These are phyloP conservation scores for Bipolaris sorokiniana DNA, from an alignment of 2,329 filamentous ascomycete species.

Conservation along the genomic window DNA sequence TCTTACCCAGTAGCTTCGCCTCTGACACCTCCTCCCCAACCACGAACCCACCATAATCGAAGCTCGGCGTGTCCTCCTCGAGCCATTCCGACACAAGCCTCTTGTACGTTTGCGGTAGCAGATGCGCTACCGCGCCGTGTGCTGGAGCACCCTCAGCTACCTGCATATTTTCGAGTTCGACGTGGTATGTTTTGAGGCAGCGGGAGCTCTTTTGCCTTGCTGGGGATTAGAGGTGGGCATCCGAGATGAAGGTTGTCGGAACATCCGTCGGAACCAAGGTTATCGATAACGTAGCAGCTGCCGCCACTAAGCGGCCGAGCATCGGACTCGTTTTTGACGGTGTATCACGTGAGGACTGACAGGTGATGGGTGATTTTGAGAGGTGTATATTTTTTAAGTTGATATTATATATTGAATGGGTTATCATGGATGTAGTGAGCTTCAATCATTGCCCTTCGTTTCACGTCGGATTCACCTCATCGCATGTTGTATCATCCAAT, in stretches of 20 bases:
- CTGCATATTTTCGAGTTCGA: constrained; percentile 9
- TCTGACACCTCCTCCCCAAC: constrained; percentile 71
- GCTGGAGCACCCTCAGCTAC: constrained; percentile 59
- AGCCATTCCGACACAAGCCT: constrained; percentile 82
- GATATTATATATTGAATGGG: too few species aligned
- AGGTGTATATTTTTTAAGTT: too few species aligned
- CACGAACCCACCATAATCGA: constrained; percentile 97
- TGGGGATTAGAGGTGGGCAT: constrained; percentile 2
- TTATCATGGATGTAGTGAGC: too few species aligned
- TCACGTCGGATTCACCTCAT: too few species aligned
- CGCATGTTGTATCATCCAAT: too few species aligned
- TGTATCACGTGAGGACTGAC: not conserved
- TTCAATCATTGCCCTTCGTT: too few species aligned
- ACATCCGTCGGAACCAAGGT: constrained; percentile 10
- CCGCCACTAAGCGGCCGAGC: constrained; percentile 30
- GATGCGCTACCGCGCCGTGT: constrained; percentile 68
- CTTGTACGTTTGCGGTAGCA: constrained; percentile 87
- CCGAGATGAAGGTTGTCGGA: constrained; percentile 15
- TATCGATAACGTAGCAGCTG: constrained; percentile 6
- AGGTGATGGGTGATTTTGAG: too few species aligned
- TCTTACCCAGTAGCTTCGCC: constrained; percentile 63
- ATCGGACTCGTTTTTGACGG: constrained; percentile 1
- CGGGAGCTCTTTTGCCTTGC: not conserved
- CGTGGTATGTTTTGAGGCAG: not conserved
- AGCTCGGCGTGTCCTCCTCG: constrained; percentile 92